These are phyloP conservation scores for Lepidopterella palustris DNA, from an alignment of 495 filamentous ascomycete species.

Conservation along the genomic window DNA sequence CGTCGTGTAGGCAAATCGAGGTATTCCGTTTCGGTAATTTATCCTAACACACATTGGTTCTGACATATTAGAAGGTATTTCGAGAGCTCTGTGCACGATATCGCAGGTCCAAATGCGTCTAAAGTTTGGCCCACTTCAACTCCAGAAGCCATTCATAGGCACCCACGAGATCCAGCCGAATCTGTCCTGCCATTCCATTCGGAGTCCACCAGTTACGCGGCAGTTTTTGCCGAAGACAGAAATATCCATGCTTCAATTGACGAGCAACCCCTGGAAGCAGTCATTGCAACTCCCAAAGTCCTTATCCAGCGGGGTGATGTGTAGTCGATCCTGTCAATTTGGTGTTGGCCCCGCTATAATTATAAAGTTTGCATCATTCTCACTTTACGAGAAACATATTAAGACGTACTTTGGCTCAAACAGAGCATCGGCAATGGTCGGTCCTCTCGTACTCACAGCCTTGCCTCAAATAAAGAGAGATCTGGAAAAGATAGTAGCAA, in stretches of 20 bases:
- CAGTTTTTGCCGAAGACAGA: slow-evolving; percentile 16
- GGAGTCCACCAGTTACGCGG: slow-evolving; percentile 24
- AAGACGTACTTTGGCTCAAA: slow-evolving; percentile 17
- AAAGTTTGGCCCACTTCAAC: slow-evolving; percentile 9
- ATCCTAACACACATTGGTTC: neutral
- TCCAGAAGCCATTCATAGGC: slow-evolving; percentile 6
- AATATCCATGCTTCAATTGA: slow-evolving; percentile 19
- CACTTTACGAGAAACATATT: slow-evolving; percentile 10
- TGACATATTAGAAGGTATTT: neutral
- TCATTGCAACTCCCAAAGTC: slow-evolving; percentile 5
- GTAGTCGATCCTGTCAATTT: slow-evolving; percentile 12
- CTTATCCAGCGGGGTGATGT: neutral
- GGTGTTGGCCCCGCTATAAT: slow-evolving; percentile 9
- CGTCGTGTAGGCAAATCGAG: slow-evolving; percentile 8
- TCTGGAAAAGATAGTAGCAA: slow-evolving; percentile 8
- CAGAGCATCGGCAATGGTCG: slow-evolving; percentile 10
- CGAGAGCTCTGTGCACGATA: neutral
- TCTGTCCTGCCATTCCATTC: slow-evolving; percentile 9
- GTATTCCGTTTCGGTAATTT: slow-evolving; percentile 5
- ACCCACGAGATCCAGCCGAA: neutral
- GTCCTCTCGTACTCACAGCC: slow-evolving; percentile 12
- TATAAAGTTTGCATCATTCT: slow-evolving; percentile 12
- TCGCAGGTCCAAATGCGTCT: neutral
- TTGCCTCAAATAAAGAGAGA: slow-evolving; percentile 18
- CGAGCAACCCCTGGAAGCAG: slow-evolving; percentile 2